Evolutionary conservation across 2,329 filamentous ascomycete genomes (phyloP), one percentile per base, ranked within the genome.

Genomic region (Fusarium nygamai): DNA sequence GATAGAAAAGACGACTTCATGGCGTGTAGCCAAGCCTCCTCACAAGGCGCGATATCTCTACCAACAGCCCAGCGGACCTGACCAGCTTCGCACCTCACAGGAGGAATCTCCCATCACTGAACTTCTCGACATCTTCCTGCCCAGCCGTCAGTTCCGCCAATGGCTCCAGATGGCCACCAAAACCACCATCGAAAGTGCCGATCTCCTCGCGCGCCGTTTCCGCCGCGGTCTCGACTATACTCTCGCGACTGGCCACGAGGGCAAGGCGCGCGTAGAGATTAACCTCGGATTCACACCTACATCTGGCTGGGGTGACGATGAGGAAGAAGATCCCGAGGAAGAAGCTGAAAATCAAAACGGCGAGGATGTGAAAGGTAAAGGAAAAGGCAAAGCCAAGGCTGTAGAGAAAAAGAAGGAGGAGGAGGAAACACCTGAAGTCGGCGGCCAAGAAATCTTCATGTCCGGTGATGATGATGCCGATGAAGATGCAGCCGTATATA

Each of bases 41-140:
- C 95, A 99, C 85, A 99, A 99, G 85, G 95, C 98, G 80, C 93
- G 95, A 20, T 99, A 93, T 82, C 86, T 98, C 5, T 99, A 96
- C 83, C 89, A 94, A 68, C 91, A 94, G 76, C 85, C 84, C 74
- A 86, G 79, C 57, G 83, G 83, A 61, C 72, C 82, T 54, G 71
- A 82, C 65, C 76, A 84, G 58, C 75, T 82, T 58, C 81, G 81
- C 53, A 79, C 81, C 10, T 78, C 80, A 8, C 76, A 83, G 47
- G 83, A 87, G 50, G 82, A 85, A 58, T 89, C 88, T 20, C 89
- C 94, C 1, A 88, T 97, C 67, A 90, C 92, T 62, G 94, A 97
- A 81, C 87, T 99, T 14, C 83, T 98, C 17, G 91, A 97, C 73
- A 89, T 92, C 19, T 89, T 98, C 63, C 87, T 99, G 24, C 95